These are phyloP conservation scores for Sporothrix sp. DNA, from an alignment of 2,329 filamentous ascomycete species.

Conservation along the genomic window DNA sequence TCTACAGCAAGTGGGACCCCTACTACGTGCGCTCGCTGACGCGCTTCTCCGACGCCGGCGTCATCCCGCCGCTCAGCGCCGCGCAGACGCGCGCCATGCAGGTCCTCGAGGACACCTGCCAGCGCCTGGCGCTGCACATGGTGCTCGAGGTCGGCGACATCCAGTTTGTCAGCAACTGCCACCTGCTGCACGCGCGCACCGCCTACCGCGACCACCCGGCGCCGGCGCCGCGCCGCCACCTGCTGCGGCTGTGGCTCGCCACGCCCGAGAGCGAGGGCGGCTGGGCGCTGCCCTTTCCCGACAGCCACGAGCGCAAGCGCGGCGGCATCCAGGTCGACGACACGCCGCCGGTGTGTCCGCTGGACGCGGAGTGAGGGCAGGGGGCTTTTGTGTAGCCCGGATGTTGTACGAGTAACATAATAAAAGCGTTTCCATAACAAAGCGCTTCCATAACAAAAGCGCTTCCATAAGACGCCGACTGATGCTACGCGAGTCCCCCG, in stretches of 20 bases:
- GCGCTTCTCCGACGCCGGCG: constrained; percentile 61
- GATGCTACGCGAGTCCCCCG: too few relatives aligned
- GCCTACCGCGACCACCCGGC: constrained; percentile 60
- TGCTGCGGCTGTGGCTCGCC: constrained; percentile 77
- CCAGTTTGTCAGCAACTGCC: constrained; percentile 73
- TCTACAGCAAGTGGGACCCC: constrained; percentile 83
- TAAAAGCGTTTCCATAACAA: too few relatives aligned
- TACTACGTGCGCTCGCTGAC: constrained; percentile 72
- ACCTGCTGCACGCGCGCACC: constrained; percentile 73
- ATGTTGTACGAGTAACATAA: too few relatives aligned
- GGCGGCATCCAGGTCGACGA: constrained; percentile 84
- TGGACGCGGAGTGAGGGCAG: constrained; percentile 58
- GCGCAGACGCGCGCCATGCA: constrained; percentile 59
- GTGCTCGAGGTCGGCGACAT: constrained; percentile 79
- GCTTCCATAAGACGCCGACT: too few relatives aligned
- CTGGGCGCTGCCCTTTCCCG: constrained; percentile 75
- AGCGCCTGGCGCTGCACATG: constrained; percentile 70
- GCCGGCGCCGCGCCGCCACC: constrained; percentile 60
- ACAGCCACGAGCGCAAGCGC: constrained; percentile 74
- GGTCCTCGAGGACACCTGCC: constrained; percentile 67
- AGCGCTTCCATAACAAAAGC: too few relatives aligned
- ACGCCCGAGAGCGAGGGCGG: constrained; percentile 75
- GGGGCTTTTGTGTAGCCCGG: not conserved
- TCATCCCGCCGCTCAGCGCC: constrained; percentile 61
- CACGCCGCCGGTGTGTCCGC: constrained; percentile 59